phyloP scores from a whole-genome alignment of 1,284 basidiomycete genomes.

The Gomphus bonarii region DNA sequence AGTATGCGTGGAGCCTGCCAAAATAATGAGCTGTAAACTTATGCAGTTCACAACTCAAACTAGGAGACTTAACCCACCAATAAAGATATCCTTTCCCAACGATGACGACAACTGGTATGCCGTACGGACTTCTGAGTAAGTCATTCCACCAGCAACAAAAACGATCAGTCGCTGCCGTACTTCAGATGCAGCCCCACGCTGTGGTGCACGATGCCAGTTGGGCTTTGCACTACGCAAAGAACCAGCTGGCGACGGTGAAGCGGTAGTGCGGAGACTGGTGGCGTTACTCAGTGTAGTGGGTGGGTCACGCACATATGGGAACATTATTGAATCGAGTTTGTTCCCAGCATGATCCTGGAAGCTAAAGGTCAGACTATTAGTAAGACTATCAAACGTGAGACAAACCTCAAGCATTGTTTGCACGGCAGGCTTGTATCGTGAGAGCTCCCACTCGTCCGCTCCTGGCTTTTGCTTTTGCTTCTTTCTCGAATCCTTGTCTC shows the following conservation, averaged over 20 bases:
- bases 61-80: conserved; percentile 50
- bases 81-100: conserved; percentile 82
- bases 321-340: conserved; percentile 69
- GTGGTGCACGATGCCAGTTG: conserved; percentile 71
- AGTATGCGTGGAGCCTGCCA: conserved; percentile 80
- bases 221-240: conserved; percentile 81
- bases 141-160: conserved; percentile 93
- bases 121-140: conserved; percentile 90
- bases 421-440: conserved; percentile 84
- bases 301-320: conserved; percentile 88
- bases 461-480: conserved; percentile 69
- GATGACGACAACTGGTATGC: conserved; percentile 71
- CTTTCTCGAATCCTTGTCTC: conserved; percentile 64
- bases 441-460: conserved; percentile 87
- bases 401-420: conserved; percentile 75
- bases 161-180: conserved; percentile 78
- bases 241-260: conserved; percentile 31
- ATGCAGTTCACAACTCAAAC: neutral
- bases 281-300: conserved; percentile 38
- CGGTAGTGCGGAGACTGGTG: conserved; percentile 30
- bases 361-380: conserved; percentile 12
- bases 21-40: neutral
- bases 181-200: conserved; percentile 41
- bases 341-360: conserved; percentile 70
- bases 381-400: conserved; percentile 15